Percentiles rank a stretch among this genome's conserved stretches.
Evolutionary conservation across 768 basidiomycete species (phyloP).

Genomic region (Tremella mesenterica): DNA sequence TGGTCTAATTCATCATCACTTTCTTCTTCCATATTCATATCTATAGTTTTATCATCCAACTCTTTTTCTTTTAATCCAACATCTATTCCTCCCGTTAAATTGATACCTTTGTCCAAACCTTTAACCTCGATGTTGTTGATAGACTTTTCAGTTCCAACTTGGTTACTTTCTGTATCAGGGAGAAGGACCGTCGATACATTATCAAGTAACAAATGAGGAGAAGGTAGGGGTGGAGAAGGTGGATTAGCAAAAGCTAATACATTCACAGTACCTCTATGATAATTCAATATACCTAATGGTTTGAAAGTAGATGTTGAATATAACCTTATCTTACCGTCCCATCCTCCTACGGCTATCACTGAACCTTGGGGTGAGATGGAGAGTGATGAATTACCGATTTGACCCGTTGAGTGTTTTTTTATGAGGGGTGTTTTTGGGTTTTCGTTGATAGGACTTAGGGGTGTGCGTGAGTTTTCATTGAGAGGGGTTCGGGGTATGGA

Average conservation of each 20-base stretch:
- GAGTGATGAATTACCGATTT: constrained; percentile 71
- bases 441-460: too few relatives aligned
- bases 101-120: constrained; percentile 47
- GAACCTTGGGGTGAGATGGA: constrained; percentile 65
- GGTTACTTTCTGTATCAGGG: background rate
- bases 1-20: constrained; percentile 50
- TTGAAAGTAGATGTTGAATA: constrained; percentile 75
- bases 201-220: background rate
- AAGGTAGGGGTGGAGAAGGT: background rate
- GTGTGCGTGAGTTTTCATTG: too few relatives aligned
- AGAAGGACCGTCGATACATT: background rate
- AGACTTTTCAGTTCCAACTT: too few relatives aligned
- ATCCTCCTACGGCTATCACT: constrained; percentile 80
- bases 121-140: too few relatives aligned
- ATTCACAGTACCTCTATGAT: constrained; percentile 73
- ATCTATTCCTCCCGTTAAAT: too few relatives aligned
- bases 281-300: constrained; percentile 69
- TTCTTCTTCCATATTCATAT: constrained; percentile 51
- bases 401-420: constrained; percentile 55
- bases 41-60: constrained; percentile 44
- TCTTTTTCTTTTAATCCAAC: too few relatives aligned
- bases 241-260: constrained; percentile 58
- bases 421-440: constrained; percentile 39
- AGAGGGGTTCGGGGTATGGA: too few relatives aligned
- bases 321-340: constrained; percentile 81